Conservation (phyloP, 108 stramenopile species). For the Nitzschia putrida region DNA sequence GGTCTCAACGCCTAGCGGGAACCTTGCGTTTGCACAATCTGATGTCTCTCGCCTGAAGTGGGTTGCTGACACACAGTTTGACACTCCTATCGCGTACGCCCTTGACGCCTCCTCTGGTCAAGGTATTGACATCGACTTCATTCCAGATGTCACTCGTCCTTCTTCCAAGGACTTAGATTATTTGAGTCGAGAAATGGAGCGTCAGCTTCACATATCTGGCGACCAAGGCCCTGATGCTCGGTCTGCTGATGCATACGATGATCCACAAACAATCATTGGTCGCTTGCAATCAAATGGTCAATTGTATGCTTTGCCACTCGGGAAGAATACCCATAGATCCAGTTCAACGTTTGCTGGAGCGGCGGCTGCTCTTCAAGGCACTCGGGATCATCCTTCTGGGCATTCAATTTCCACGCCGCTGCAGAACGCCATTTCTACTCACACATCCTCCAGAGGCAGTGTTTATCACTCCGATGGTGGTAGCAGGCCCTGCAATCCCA, state of each 20-base stretch:
- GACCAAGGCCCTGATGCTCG: not conserved
- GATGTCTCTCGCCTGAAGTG: slow-evolving; percentile 50
- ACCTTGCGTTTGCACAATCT: slow-evolving; percentile 58
- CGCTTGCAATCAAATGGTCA: slow-evolving; percentile 62
- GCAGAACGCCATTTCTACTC: too few species aligned
- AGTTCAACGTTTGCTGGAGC: slow-evolving; percentile 10
- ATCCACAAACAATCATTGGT: slow-evolving; percentile 61
- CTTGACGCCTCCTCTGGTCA: slow-evolving; percentile 62
- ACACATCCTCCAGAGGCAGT: too few species aligned
- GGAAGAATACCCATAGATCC: slow-evolving; percentile 38
- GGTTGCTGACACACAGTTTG: slow-evolving; percentile 69
- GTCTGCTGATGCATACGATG: not conserved
- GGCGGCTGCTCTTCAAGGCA: not conserved
- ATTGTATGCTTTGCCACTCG: slow-evolving; percentile 75
- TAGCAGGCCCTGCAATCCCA: slow-evolving; percentile 23
- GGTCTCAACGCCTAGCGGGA: slow-evolving; percentile 76
- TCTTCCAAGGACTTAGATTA: slow-evolving; percentile 43
- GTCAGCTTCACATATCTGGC: slow-evolving; percentile 35
- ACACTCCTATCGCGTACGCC: slow-evolving; percentile 73
- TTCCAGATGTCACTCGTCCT: slow-evolving; percentile 68
- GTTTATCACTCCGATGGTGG: too few species aligned
- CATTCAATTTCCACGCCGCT: too few species aligned
- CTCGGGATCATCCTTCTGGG: too few species aligned
- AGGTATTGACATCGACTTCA: slow-evolving; percentile 62
- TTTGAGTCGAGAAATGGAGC: slow-evolving; percentile 47